These are phyloP conservation scores for Leccinum huronense DNA, from an alignment of 1,284 basidiomycete genomes.

Conservation along the genomic window DNA sequence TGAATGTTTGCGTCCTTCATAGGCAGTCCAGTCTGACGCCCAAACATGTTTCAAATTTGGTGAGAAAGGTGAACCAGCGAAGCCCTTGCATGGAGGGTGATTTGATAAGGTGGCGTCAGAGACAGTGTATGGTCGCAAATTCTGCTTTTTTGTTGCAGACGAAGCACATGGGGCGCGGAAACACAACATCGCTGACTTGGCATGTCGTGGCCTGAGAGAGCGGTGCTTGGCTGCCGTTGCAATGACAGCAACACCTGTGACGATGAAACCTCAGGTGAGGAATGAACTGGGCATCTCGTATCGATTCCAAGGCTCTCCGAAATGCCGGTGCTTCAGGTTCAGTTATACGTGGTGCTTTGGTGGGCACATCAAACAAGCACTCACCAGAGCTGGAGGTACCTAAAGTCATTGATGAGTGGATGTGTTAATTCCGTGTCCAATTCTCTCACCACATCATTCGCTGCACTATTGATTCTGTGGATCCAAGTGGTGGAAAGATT, in stretches of 20 bases:
- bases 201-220: neutral
- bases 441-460: neutral
- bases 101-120: neutral
- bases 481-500: neutral
- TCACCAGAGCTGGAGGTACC: neutral
- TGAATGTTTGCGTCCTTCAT: neutral
- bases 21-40: neutral
- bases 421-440: neutral
- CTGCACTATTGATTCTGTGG: neutral
- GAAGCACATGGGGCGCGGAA: neutral
- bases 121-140: neutral
- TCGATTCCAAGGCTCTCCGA: neutral
- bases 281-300: neutral
- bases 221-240: neutral
- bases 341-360: neutral
- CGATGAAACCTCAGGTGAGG: too few relatives aligned
- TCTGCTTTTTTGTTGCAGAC: neutral
- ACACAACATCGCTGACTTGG: neutral
- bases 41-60: neutral
- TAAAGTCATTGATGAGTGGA: neutral
- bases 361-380: neutral
- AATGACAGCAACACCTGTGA: too few relatives aligned
- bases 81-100: neutral
- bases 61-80: neutral
- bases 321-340: neutral